Percentiles rank a stretch among this genome's conserved stretches.
phyloP scores from a whole-genome alignment of 495 filamentous ascomycete genomes.

The Aspergillus haitiensis region DNA sequence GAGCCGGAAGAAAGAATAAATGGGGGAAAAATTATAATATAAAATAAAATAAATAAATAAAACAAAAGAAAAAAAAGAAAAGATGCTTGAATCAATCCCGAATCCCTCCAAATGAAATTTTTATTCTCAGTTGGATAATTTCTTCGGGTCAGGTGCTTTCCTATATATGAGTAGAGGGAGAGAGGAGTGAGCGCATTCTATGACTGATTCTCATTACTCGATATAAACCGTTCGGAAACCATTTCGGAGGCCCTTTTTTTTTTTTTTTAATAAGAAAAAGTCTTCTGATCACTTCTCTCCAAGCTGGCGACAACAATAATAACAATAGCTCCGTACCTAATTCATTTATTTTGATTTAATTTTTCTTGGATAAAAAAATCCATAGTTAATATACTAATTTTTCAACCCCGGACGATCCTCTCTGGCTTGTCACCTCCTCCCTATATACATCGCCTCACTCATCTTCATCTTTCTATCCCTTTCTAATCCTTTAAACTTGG shows the following conservation, averaged over 20 bases:
- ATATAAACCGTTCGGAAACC: constrained; percentile 20
- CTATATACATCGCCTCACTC: neutral
- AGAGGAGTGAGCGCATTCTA: constrained; percentile 12
- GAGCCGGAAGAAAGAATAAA: too few relatives aligned
- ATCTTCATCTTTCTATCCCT: neutral
- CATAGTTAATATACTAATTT: neutral
- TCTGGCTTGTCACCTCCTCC: constrained; percentile 4
- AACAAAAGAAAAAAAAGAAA: neutral
- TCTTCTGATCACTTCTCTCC: constrained; percentile 1
- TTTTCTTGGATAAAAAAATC: too few relatives aligned
- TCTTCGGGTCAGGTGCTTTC: neutral
- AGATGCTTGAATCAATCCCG: neutral
- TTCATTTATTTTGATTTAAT: too few relatives aligned
- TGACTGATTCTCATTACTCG: constrained; percentile 28
- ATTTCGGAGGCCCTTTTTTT: constrained; percentile 17
- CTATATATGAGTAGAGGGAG: neutral
- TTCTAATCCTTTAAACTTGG: neutral
- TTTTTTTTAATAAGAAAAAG: neutral
- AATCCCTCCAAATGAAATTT: neutral
- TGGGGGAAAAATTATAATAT: too few relatives aligned
- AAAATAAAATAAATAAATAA: too few relatives aligned
- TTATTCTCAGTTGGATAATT: neutral
- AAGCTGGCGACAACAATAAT: neutral
- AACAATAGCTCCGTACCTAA: constrained; percentile 2
- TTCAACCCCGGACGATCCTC: constrained; percentile 25